Conservation (phyloP, 305 asterid species). For the Caryopteris hybrid region DNA sequence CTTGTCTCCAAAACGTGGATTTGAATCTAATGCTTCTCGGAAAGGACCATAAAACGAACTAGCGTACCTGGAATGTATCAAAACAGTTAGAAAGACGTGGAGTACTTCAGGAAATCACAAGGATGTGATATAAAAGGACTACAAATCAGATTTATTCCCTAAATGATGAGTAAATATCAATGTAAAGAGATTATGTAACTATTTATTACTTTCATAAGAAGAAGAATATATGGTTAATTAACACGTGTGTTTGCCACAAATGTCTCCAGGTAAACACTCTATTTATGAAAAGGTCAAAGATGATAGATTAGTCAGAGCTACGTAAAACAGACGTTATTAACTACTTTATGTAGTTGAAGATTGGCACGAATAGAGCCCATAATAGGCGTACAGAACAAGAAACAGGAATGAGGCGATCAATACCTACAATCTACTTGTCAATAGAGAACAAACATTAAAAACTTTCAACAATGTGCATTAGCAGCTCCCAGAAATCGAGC, state of each 20-base stretch:
- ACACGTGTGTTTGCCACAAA: no score
- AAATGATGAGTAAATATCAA: neutral
- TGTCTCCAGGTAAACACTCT: no score
- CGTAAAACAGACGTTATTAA: neutral
- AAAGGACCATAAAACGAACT: conserved; percentile 97
- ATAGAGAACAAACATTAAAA: neutral
- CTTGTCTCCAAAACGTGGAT: conserved; percentile 97
- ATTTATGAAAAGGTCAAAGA: no score
- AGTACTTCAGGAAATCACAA: neutral
- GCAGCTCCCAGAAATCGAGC: conserved; percentile 6
- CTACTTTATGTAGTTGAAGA: neutral
- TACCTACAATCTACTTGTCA: neutral
- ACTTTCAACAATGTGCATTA: neutral
- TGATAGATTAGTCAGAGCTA: neutral
- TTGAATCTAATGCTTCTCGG: conserved; percentile 93
- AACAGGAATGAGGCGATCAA: no score
- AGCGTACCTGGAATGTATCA: conserved; percentile 66
- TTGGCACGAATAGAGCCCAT: neutral
- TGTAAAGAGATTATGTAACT: no score
- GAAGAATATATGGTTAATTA: no score
- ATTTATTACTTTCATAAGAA: no score
- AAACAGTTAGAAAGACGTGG: conserved; percentile 2
- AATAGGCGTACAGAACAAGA: no score
- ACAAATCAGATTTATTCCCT: neutral
- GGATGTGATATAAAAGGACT: neutral